Percentiles rank a stretch among this genome's conserved stretches.
These are phyloP conservation scores for Cercophora samala DNA, from an alignment of 495 filamentous ascomycete genomes.

Conservation along the genomic window DNA sequence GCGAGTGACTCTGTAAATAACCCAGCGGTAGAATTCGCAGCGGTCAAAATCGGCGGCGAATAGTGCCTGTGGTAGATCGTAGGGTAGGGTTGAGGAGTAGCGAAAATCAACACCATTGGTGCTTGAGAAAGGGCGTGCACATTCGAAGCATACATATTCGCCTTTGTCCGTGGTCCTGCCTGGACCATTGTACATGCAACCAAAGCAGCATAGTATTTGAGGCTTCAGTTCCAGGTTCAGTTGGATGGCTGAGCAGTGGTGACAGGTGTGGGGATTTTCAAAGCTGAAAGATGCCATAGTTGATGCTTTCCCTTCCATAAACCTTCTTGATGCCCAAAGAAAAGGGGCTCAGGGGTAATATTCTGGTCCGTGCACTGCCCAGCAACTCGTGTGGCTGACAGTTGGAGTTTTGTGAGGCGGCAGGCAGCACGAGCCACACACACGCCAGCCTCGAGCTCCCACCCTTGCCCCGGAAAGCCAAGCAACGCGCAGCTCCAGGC, in stretches of 20 bases:
- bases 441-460: constrained; percentile 17
- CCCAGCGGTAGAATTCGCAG: neutral
- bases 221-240: neutral
- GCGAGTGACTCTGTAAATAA: neutral
- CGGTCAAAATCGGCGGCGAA: neutral
- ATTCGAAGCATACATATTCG: neutral
- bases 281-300: neutral
- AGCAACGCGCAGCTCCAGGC: constrained; percentile 46
- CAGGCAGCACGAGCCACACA: constrained; percentile 25
- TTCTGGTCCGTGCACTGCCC: neutral
- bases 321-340: neutral
- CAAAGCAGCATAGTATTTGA: neutral
- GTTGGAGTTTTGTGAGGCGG: constrained; percentile 11
- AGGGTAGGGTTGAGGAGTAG: neutral
- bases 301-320: too few species aligned
- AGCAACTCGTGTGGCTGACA: constrained; percentile 10
- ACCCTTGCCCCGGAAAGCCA: constrained; percentile 10
- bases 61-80: neutral
- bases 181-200: neutral
- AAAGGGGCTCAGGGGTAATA: neutral
- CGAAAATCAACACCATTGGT: neutral
- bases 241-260: neutral
- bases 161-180: neutral
- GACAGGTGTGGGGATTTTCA: neutral
- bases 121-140: neutral